These are phyloP conservation scores for Suillus spraguei DNA, from an alignment of 768 basidiomycete genomes.

Conservation along the genomic window DNA sequence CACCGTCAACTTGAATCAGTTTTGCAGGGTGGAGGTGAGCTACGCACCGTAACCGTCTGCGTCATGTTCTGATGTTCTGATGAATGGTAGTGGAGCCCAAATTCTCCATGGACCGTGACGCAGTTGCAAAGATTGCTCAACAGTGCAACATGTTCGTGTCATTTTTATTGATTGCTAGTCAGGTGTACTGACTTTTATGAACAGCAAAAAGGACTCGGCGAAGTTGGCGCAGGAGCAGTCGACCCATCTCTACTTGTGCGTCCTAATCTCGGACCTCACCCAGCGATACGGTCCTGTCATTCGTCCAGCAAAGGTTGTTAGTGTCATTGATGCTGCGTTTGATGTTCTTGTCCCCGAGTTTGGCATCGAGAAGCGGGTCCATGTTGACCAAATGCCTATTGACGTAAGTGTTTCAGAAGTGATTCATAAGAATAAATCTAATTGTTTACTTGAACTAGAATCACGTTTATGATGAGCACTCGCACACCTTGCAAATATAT, in stretches of 20 bases:
- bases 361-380: conserved; percentile 98
- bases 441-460: conserved; percentile 61
- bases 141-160: conserved; percentile 90
- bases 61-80: conserved; percentile 16
- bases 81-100: conserved; percentile 64
- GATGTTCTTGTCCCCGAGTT: conserved; percentile 97
- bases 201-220: conserved; percentile 89
- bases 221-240: conserved; percentile 95
- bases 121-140: conserved; percentile 96
- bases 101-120: conserved; percentile 97
- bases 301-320: conserved; percentile 92
- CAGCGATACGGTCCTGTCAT: conserved; percentile 94
- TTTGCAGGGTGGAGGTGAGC: conserved; percentile 68
- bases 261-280: conserved; percentile 92
- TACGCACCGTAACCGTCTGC: background rate
- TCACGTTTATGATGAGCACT: conserved; percentile 95
- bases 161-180: background rate
- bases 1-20: conserved; percentile 96
- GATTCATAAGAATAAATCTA: conserved; percentile 11
- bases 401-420: conserved; percentile 57
- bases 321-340: conserved; percentile 96
- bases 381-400: conserved; percentile 98
- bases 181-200: conserved; percentile 11
- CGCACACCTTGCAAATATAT: conserved; percentile 90
- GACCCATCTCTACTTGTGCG: conserved; percentile 91